These are phyloP conservation scores for Penicillium sp. DNA, from an alignment of 2,329 filamentous ascomycete species.

Conservation along the genomic window DNA sequence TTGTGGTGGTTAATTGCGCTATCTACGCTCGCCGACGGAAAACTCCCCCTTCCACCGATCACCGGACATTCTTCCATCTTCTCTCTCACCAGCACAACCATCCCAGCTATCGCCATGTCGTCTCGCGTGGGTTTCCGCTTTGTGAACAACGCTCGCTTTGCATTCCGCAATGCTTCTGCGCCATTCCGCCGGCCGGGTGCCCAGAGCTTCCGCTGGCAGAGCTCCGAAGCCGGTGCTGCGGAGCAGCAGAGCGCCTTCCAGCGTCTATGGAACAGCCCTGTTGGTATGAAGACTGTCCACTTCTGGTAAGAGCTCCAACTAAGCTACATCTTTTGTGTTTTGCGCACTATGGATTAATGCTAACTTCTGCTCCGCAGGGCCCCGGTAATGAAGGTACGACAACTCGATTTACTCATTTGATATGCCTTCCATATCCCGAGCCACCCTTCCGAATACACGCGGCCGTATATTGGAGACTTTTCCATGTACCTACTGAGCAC, in stretches of 20 bases:
- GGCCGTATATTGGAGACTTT: too few relatives aligned
- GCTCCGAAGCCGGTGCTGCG: conserved; percentile 54
- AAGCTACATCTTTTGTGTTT: neutral
- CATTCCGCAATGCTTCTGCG: conserved; percentile 53
- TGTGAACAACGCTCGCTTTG: conserved; percentile 49
- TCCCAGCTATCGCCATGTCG: conserved; percentile 40
- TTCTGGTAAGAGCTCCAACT: conserved; percentile 68
- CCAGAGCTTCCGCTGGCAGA: conserved; percentile 65
- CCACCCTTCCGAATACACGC: neutral
- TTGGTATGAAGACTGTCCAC: conserved; percentile 90
- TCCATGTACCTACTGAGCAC: neutral
- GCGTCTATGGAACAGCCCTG: conserved; percentile 78
- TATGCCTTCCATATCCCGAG: neutral
- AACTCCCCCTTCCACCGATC: conserved; percentile 18
- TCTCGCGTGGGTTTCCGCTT: conserved; percentile 58
- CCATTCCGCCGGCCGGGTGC: conserved; percentile 52
- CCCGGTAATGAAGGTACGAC: conserved; percentile 78
- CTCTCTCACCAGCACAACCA: conserved; percentile 14
- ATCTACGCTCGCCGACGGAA: conserved; percentile 12
- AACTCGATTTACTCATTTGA: conserved; percentile 6
- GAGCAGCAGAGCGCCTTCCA: conserved; percentile 57
- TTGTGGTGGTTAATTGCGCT: conserved; percentile 9
- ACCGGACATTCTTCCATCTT: conserved; percentile 20
- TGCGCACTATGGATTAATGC: neutral
- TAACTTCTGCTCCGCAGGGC: conserved; percentile 57